Evolutionary conservation across 345 rosid genomes (phyloP).

Genomic region (Eucalyptus guilfoylei): DNA sequence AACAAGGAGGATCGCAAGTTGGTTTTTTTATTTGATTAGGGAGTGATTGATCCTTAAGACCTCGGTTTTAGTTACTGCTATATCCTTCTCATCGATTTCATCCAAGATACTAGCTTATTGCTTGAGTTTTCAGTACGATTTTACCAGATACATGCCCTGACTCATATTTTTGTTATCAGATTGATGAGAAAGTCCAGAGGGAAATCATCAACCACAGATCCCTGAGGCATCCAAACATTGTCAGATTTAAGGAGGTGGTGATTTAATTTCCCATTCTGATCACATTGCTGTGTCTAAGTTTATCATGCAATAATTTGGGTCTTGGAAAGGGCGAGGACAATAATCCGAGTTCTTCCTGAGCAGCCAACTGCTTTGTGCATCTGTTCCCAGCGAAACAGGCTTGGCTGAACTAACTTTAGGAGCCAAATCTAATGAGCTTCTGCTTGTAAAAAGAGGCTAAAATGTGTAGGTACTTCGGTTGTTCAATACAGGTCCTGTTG

Average conservation of each 20-base stretch:
- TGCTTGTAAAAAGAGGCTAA: neutral
- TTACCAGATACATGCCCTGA: neutral
- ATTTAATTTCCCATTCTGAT: neutral
- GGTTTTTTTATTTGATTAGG: neutral
- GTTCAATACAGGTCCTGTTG: conserved; percentile 41
- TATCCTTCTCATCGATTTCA: neutral
- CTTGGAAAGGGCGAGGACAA: neutral
- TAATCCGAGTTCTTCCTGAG: neutral
- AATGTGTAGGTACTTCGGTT: neutral
- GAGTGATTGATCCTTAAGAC: neutral
- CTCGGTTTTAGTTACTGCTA: neutral
- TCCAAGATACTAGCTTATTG: neutral
- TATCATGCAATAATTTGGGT: neutral
- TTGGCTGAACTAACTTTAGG: neutral
- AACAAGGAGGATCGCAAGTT: neutral
- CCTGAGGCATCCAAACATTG: conserved; percentile 85
- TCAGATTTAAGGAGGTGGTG: conserved; percentile 85
- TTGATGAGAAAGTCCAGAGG: conserved; percentile 95
- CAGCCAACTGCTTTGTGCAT: neutral
- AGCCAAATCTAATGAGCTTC: neutral
- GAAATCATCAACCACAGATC: conserved; percentile 90
- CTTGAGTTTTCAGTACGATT: neutral
- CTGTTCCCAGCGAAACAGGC: neutral
- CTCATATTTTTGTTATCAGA: conserved; percentile 19
- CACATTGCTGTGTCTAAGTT: neutral